These are phyloP conservation scores for Eucalyptus tenuipes DNA, from an alignment of 345 rosid genomes.

Conservation along the genomic window DNA sequence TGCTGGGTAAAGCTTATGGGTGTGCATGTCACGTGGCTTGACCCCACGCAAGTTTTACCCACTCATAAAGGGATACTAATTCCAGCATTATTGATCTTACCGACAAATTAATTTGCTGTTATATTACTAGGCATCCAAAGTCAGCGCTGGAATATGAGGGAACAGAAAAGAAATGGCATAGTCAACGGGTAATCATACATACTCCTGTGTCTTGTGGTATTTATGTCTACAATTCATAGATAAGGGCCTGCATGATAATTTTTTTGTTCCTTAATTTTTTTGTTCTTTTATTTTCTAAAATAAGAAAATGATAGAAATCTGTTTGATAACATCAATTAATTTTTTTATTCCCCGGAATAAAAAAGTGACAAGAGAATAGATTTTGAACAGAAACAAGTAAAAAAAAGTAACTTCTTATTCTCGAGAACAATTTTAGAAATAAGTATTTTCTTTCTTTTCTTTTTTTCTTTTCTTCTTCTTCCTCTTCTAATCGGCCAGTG, in stretches of 20 bases:
- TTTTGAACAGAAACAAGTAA: too few species aligned
- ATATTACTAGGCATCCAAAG: background rate
- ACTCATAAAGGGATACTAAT: background rate
- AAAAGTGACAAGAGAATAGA: accelerated
- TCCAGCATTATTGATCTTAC: background rate
- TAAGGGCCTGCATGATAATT: too few species aligned
- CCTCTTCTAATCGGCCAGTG: too few species aligned
- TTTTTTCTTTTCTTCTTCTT: too few species aligned
- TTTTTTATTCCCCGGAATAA: too few species aligned
- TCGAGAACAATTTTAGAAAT: accelerated
- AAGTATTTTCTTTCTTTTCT: too few species aligned
- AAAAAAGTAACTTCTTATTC: too few species aligned
- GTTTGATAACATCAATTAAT: too few species aligned
- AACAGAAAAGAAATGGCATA: background rate
- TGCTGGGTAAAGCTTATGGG: background rate
- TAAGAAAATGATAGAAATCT: too few species aligned
- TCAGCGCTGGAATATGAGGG: background rate
- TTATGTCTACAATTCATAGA: background rate
- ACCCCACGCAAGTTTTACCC: background rate
- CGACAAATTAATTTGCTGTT: background rate
- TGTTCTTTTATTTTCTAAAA: too few species aligned
- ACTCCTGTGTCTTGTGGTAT: background rate
- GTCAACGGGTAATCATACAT: background rate
- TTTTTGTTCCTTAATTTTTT: too few species aligned
- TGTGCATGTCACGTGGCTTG: background rate